phyloP scores from a whole-genome alignment of 139 green algal genomes.

The Pleodorina starrii region DNA sequence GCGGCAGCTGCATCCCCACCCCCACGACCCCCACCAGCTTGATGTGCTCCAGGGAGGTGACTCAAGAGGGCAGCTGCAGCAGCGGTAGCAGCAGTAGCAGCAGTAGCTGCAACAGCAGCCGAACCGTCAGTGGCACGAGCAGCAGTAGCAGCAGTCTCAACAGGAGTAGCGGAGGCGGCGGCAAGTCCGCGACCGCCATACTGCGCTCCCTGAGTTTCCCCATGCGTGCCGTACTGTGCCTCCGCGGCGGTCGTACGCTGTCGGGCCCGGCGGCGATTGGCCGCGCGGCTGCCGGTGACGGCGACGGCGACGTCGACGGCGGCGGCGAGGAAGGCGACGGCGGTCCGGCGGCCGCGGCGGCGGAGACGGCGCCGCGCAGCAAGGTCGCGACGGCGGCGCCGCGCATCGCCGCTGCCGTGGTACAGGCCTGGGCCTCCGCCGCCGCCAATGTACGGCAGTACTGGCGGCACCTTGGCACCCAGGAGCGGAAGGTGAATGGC shows the following conservation, averaged over 20 bases:
- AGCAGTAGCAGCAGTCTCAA: not conserved
- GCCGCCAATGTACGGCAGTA: not conserved
- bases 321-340: not conserved
- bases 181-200: not conserved
- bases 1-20: no score
- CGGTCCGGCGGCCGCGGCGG: not conserved
- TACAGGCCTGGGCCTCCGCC: not conserved
- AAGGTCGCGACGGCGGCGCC: not conserved
- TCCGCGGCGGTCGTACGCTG: not conserved
- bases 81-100: no score
- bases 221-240: not conserved
- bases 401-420: not conserved
- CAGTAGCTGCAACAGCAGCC: not conserved
- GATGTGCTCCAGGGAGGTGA: no score
- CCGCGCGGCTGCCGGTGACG: not conserved
- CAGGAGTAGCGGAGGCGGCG: not conserved
- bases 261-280: not conserved
- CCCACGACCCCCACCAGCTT: no score
- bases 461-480: not conserved
- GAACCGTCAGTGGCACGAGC: not conserved
- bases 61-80: no score
- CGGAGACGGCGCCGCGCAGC: not conserved
- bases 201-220: not conserved
- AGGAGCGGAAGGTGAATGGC: not conserved
- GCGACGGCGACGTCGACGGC: not conserved